Percentiles rank a stretch among this genome's conserved stretches.
These are phyloP conservation scores for Phytophthora uliginosa DNA, from an alignment of 352 stramenopile genomes.

Conservation along the genomic window DNA sequence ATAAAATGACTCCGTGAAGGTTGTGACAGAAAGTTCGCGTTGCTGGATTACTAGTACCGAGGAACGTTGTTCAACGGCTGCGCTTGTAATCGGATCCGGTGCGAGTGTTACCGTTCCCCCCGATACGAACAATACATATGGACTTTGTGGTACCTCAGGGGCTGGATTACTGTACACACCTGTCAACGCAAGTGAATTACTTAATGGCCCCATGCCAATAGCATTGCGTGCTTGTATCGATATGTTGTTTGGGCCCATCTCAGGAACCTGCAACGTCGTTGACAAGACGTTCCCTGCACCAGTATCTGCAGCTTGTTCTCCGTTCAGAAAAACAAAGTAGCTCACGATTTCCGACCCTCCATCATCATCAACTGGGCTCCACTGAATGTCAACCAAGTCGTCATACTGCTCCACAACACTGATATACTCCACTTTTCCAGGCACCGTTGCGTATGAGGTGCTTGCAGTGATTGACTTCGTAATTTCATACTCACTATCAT, in stretches of 20 bases:
- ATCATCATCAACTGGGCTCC: slow-evolving; percentile 49
- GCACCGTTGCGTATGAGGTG: slow-evolving; percentile 45
- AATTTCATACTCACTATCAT: slow-evolving; percentile 47
- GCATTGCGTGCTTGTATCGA: slow-evolving; percentile 54
- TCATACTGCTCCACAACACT: slow-evolving; percentile 37
- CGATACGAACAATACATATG: slow-evolving; percentile 15
- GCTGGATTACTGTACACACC: background rate
- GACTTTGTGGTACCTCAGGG: slow-evolving; percentile 7
- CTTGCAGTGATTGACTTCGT: slow-evolving; percentile 32
- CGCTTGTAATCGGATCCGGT: slow-evolving; percentile 14
- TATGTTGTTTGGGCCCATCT: slow-evolving; percentile 19
- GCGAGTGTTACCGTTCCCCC: slow-evolving; percentile 38
- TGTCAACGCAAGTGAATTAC: slow-evolving; percentile 11
- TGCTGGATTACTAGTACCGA: slow-evolving; percentile 43
- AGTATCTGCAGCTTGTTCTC: slow-evolving; percentile 34
- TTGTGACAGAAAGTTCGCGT: slow-evolving; percentile 21
- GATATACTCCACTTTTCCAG: slow-evolving; percentile 43
- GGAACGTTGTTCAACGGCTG: slow-evolving; percentile 7
- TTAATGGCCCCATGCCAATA: slow-evolving; percentile 42
- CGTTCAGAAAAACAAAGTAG: slow-evolving; percentile 64
- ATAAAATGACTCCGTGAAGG: slow-evolving; percentile 35
- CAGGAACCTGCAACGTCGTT: slow-evolving; percentile 25
- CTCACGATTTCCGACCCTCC: slow-evolving; percentile 45
- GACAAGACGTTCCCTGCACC: slow-evolving; percentile 33
- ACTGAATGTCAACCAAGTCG: slow-evolving; percentile 56